Percentiles rank a stretch among this genome's conserved stretches.
These are phyloP conservation scores for Coemansia sp. DNA, from an alignment of 192 early-diverging fungal species.

Conservation along the genomic window DNA sequence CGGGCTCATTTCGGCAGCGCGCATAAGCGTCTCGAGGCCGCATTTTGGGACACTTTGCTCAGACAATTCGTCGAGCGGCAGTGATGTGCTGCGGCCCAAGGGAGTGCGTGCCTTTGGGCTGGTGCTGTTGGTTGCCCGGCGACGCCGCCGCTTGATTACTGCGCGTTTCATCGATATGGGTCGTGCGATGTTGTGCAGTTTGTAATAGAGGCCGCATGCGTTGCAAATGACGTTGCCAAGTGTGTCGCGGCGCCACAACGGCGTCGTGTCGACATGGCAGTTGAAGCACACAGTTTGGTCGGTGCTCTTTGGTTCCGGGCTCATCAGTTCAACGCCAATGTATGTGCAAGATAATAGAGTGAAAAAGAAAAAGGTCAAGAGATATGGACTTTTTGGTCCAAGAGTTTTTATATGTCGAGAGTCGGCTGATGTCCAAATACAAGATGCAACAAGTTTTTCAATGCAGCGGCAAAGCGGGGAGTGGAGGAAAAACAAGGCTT, in stretches of 20 bases:
- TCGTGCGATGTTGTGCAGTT: slow-evolving; percentile 71
- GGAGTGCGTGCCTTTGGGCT: neutral
- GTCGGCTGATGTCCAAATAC: neutral
- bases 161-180: slow-evolving; percentile 71
- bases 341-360: neutral
- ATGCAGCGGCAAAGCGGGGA: too few species aligned
- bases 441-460: too few species aligned
- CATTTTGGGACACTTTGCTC: neutral
- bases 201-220: slow-evolving; percentile 90
- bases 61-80: slow-evolving; percentile 17
- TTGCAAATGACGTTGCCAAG: slow-evolving; percentile 79
- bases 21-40: slow-evolving; percentile 44
- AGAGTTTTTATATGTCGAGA: too few species aligned
- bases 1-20: slow-evolving; percentile 32
- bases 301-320: neutral
- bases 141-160: slow-evolving; percentile 69
- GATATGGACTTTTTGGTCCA: too few species aligned
- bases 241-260: slow-evolving; percentile 73
- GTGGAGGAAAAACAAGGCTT: neutral
- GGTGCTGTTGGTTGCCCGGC: slow-evolving; percentile 43
- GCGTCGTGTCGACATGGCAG: slow-evolving; percentile 67
- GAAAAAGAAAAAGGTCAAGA: neutral
- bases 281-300: slow-evolving; percentile 58
- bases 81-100: slow-evolving; percentile 18
- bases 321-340: neutral